Base-by-base conservation (phyloP, 495 filamentous ascomycete genomes). In the Thozetella sp. region DNA sequence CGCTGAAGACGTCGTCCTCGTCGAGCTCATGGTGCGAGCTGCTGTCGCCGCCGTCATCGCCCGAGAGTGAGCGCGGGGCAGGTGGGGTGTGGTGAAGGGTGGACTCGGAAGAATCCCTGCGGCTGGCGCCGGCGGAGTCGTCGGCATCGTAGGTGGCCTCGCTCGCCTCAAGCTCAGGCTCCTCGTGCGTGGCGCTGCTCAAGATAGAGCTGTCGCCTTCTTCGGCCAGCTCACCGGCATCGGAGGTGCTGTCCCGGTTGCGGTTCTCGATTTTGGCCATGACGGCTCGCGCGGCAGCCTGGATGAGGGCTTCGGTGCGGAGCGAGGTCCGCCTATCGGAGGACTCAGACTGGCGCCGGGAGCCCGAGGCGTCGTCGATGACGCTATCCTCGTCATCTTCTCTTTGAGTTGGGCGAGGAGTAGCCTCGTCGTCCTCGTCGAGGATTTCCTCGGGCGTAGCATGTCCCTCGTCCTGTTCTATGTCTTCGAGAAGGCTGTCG, bases 1-100 rank as follows among this genome's bases (percentile, higher is more conserved):
- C 76, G 66, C 80, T 85, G 63, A 85, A 85, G 10, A 85, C 76
- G 55, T 83, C 82, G 58, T 48, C 43, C 11, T 83, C 80, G 25
- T 83, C 81, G n/a, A 67, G 70, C 51, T 75, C 80, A 52, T 81
- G 72, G 40, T 80, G 80, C 1, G 79, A 76, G 53, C 70, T 75
- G 64, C 71, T 77, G 52, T 70, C 71, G 53, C 68, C 72, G 11
- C 69, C 72, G 13, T 68, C 72, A 13, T 75, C 71, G 56, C 66
- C 66, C 0, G 60, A 62, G 17, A 52, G 54, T 13, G 62, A 66
- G 25, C 57, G 58, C 43, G 43, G 43, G 3, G 43, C 43, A 24
- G 58, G 59, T n/a, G 65, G 53, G 40, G 61, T 53, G 45, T 69
- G 65, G 23, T 59, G 72, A 4, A 60, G 24, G 9, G 70, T 61